phyloP scores from a whole-genome alignment of 306 rosid genomes.

The Rosa lucieae region DNA sequence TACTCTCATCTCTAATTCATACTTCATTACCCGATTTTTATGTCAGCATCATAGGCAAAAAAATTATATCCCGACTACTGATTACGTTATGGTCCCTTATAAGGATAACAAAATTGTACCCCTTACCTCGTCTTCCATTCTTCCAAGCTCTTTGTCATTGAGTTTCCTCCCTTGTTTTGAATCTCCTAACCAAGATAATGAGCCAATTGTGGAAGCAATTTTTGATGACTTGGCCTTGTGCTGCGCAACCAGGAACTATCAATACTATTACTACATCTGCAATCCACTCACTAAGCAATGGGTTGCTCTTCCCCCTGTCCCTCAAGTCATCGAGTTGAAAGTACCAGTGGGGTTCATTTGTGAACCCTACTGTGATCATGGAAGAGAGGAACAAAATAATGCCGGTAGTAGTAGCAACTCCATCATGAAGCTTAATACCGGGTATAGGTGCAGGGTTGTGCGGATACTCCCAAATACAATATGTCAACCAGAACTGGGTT shows the following conservation, averaged over 20 bases:
- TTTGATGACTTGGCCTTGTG: not conserved
- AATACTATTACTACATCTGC: not conserved
- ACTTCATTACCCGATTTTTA: not conserved
- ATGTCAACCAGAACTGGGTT: not conserved
- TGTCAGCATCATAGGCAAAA: not conserved
- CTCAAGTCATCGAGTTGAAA: not conserved
- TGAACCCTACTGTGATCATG: not conserved
- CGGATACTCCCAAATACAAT: too few species aligned
- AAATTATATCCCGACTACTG: not conserved
- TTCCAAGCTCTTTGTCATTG: not conserved
- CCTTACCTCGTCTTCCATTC: not conserved
- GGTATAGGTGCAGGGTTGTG: not conserved
- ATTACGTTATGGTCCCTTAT: not conserved
- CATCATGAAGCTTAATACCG: not conserved
- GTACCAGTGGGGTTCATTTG: not conserved
- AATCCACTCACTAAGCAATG: not conserved
- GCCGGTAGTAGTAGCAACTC: not conserved
- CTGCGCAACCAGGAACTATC: not conserved
- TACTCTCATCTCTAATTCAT: not conserved
- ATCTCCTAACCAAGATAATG: not conserved
- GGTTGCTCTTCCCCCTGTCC: not conserved
- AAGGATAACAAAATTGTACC: not conserved
- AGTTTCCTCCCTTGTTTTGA: not conserved
- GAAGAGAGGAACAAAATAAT: not conserved
- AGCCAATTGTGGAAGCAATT: not conserved